Conservation (phyloP, 2,329 filamentous ascomycete species). For the Aaosphaeria arxii region DNA sequence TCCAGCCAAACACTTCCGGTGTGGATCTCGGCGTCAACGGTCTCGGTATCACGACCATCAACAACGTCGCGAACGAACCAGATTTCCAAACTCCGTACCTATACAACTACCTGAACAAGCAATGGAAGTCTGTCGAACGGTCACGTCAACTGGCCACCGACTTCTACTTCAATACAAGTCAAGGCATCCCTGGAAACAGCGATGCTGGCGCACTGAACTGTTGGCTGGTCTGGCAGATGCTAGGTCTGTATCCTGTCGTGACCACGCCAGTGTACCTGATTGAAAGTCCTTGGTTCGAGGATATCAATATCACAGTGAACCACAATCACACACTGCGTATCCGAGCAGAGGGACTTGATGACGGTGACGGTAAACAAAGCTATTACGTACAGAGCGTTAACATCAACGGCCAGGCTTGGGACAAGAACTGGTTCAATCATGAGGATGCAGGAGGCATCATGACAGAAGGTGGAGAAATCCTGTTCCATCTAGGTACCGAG, state of each 20-base stretch:
- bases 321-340: conserved; percentile 45
- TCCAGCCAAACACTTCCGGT: conserved; percentile 37
- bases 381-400: conserved; percentile 54
- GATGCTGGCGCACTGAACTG: conserved; percentile 49
- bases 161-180: conserved; percentile 39
- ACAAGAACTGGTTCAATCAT: conserved; percentile 56
- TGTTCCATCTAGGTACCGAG: conserved; percentile 27
- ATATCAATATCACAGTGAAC: conserved; percentile 36
- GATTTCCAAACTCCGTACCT: conserved; percentile 40
- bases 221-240: conserved; percentile 51
- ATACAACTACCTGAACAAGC: conserved; percentile 43
- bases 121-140: conserved; percentile 33
- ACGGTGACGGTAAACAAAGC: conserved; percentile 42
- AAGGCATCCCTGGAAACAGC: conserved; percentile 46
- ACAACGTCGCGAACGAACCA: conserved; percentile 40
- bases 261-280: conserved; percentile 49
- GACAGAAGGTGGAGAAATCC: conserved; percentile 32
- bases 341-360: conserved; percentile 37
- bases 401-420: conserved; percentile 53
- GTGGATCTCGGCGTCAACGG: conserved; percentile 35
- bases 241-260: conserved; percentile 49
- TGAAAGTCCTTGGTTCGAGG: conserved; percentile 45
- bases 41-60: conserved; percentile 34
- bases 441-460: conserved; percentile 41
- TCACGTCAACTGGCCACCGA: conserved; percentile 35